Conservation (phyloP, 345 rosid species). For the Geranium rotundifolium region DNA sequence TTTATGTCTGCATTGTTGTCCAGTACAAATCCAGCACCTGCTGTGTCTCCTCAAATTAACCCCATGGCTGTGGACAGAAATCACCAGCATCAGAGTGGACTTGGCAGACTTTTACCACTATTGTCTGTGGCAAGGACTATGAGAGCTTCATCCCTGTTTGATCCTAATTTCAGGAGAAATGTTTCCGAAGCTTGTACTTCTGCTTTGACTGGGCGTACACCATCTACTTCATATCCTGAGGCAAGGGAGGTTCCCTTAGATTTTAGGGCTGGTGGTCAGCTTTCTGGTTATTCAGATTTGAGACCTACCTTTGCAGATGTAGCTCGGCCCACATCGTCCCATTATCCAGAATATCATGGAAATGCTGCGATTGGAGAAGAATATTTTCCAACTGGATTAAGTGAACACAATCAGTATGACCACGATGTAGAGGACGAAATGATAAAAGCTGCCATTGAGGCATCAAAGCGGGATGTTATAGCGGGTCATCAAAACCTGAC, state of each 20-base stretch:
- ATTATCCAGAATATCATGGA: too few species aligned
- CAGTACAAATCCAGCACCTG: slow-evolving; percentile 32
- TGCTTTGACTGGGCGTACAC: slow-evolving; percentile 16
- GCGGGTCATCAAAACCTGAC: too few species aligned
- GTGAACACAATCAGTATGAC: slow-evolving; percentile 19
- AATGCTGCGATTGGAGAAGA: slow-evolving; percentile 1
- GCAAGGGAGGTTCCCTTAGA: slow-evolving; percentile 23
- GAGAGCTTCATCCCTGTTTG: slow-evolving; percentile 61
- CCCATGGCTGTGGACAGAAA: slow-evolving; percentile 12
- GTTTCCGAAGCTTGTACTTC: slow-evolving; percentile 43
- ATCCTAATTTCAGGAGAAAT: slow-evolving; percentile 60
- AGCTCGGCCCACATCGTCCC: slow-evolving; percentile 18
- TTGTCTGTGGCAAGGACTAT: slow-evolving; percentile 59
- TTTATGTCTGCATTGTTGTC: slow-evolving; percentile 7
- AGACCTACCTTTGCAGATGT: slow-evolving; percentile 22
- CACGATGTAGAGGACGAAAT: slow-evolving; percentile 57
- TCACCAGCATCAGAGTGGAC: slow-evolving; percentile 24
- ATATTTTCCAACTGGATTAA: slow-evolving; percentile 19
- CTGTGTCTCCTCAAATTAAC: slow-evolving; percentile 23
- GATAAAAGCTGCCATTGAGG: slow-evolving; percentile 68
- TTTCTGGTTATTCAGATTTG: slow-evolving; percentile 23
- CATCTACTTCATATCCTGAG: slow-evolving; percentile 21
- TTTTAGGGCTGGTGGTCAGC: slow-evolving; percentile 23
- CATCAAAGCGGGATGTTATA: slow-evolving; percentile 48
- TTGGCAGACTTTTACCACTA: slow-evolving; percentile 37